Evolutionary conservation across 805 yeast species (phyloP), one percentile per base, ranked within the genome.

Genomic region (Wickerhamiella occidentalis): DNA sequence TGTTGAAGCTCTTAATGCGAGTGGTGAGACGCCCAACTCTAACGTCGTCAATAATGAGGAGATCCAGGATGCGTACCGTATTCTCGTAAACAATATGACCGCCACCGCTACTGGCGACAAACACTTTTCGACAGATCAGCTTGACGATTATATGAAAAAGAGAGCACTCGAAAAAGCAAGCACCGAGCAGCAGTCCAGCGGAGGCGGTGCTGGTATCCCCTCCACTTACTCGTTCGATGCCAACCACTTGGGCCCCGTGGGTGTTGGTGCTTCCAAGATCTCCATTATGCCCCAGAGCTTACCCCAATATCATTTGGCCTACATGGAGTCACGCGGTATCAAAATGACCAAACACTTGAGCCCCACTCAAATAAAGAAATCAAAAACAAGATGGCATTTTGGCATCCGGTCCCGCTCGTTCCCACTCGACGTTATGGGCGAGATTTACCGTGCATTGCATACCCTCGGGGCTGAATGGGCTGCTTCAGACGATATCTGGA

Each of bases 401-500:
- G 98, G 98, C 56, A 92, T 92, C 53, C 74, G 98, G 62, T 86
- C 96, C 7, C 75, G 96, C 59, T 85, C 96, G 0, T 92, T 92
- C 63, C 97, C 98, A 29, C 72, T 92, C 58, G 98, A 92, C 65
- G 98, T 92, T 3, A 92, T 92, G 97, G 96, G 96, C 23, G 98
- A 92, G 64, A 88, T 92, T 40, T 92, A 92, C 67, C 74, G 96
- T 43, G 97, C 97, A 1, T 72, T 92, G 62, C 85, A 85, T 66
- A 86, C 85, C 59, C 69, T 92, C 49, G 96, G 96, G 1, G 97
- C 97, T 0, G 96, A 92, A 65, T 92, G 97, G 97, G 96, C 97
- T 6, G 77, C 88, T 0, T 95, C 88, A 58, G 96, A 88, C 60
- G 96, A 88, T 59, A 70, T 87, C 47, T 90, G 97, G 97, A 90